Evolutionary conservation across 192 early-diverging fungal species (phyloP).

Genomic region (Backusella parvicylindrica): DNA sequence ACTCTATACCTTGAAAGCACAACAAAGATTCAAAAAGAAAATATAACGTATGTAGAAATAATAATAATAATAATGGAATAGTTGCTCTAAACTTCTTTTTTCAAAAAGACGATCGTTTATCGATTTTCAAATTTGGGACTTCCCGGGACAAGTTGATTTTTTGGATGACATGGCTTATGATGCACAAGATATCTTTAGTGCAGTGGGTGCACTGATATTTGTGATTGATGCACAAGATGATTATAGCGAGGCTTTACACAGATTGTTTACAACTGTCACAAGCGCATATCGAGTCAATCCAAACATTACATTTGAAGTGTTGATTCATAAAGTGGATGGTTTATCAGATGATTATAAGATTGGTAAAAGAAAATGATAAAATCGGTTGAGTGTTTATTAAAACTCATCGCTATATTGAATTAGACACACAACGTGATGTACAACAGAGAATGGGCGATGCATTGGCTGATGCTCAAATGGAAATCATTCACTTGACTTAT

Average conservation of each 20-base stretch:
- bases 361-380: conserved; percentile 42
- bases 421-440: conserved; percentile 92
- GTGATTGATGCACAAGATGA: conserved; percentile 98
- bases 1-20: conserved; percentile 84
- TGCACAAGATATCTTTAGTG: conserved; percentile 61
- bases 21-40: conserved; percentile 64
- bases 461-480: conserved; percentile 70
- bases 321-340: conserved; percentile 97
- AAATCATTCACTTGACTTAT: conserved; percentile 77
- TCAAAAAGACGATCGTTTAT: conserved; percentile 60
- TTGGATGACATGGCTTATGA: conserved; percentile 64
- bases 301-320: conserved; percentile 86
- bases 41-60: conserved; percentile 61
- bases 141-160: conserved; percentile 85
- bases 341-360: conserved; percentile 94
- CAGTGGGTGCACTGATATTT: conserved; percentile 80
- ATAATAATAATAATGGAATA: too few relatives aligned
- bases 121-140: conserved; percentile 89
- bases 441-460: conserved; percentile 89
- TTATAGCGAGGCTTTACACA: conserved; percentile 70
- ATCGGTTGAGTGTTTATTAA: neutral
- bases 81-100: too few relatives aligned
- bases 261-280: conserved; percentile 69
- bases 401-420: neutral
- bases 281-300: conserved; percentile 77